Conservation (phyloP, 2,329 filamentous ascomycete genomes). For the Beauveria pseudobassiana region DNA sequence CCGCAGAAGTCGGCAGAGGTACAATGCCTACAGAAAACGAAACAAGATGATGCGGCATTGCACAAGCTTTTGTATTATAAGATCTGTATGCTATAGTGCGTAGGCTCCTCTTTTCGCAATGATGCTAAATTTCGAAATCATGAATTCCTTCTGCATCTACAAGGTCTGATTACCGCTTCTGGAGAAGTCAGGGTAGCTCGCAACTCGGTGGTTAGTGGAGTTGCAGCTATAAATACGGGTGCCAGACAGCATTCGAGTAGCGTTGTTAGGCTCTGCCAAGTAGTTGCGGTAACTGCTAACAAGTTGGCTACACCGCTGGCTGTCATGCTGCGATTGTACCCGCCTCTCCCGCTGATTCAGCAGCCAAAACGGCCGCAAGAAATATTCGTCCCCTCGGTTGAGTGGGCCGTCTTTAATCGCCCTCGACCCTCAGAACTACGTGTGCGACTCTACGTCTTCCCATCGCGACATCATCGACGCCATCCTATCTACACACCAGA, state of each 20-base stretch:
- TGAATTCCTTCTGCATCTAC: too few relatives aligned
- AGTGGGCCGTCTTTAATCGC: not conserved
- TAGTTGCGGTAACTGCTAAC: too few relatives aligned
- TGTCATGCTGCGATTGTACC: too few relatives aligned
- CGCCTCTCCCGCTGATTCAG: constrained; percentile 5
- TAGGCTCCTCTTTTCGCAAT: too few relatives aligned
- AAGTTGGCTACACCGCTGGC: too few relatives aligned
- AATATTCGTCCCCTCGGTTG: not conserved
- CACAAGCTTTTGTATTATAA: not conserved
- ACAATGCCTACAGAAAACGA: not conserved
- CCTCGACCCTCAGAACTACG: not conserved
- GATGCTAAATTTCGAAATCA: too few relatives aligned
- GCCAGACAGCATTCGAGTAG: too few relatives aligned
- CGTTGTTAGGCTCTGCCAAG: too few relatives aligned
- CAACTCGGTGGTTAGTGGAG: too few relatives aligned
- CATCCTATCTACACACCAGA: not conserved
- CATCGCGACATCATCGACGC: not conserved
- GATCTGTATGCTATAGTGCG: not conserved
- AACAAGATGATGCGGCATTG: not conserved
- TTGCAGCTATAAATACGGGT: too few relatives aligned
- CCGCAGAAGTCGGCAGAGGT: not conserved
- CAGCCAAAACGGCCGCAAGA: not conserved
- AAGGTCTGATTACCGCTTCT: not conserved
- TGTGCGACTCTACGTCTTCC: not conserved
- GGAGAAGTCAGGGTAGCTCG: not conserved